Conservation (phyloP, 129 eudicot species). For the Heracleum sosnowskyi region DNA sequence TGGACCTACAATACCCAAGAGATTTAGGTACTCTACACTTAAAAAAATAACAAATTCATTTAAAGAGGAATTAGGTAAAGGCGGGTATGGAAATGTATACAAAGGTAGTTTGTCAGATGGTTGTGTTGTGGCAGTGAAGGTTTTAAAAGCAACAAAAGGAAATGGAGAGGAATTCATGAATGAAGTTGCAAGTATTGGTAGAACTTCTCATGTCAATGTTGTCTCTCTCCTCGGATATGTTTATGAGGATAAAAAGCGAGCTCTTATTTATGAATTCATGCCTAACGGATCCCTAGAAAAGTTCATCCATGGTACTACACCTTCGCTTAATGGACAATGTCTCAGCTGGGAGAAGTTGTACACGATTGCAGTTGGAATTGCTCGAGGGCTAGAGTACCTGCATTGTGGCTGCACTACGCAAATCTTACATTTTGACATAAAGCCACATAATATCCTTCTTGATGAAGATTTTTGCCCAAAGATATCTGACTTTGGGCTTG, state of each 20-base stretch:
- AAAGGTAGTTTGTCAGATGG: constrained; percentile 10
- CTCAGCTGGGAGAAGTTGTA: no score
- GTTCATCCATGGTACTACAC: no score
- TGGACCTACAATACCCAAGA: not conserved
- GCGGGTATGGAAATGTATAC: constrained; percentile 12
- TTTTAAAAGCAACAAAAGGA: constrained; percentile 13
- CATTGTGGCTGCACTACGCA: no score
- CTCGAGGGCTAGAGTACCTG: no score
- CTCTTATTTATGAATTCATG: constrained; percentile 23
- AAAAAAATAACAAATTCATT: constrained; percentile 14
- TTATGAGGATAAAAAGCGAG: constrained; percentile 14
- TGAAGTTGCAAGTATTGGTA: constrained; percentile 23
- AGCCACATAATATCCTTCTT: no score
- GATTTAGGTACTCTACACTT: no score
- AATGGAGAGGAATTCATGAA: constrained; percentile 18
- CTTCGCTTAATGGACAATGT: no score
- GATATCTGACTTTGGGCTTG: no score
- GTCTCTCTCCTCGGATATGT: constrained; percentile 29
- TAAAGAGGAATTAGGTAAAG: constrained; percentile 4
- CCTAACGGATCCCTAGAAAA: no score
- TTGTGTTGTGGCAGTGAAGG: constrained; percentile 15
- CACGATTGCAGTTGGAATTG: no score
- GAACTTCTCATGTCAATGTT: constrained; percentile 31
- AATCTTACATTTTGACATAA: no score
- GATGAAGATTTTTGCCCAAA: no score